Percentiles rank a stretch among this genome's conserved stretches.
Conservation (phyloP, 768 basidiomycete genomes). For the Mycena venus region DNA sequence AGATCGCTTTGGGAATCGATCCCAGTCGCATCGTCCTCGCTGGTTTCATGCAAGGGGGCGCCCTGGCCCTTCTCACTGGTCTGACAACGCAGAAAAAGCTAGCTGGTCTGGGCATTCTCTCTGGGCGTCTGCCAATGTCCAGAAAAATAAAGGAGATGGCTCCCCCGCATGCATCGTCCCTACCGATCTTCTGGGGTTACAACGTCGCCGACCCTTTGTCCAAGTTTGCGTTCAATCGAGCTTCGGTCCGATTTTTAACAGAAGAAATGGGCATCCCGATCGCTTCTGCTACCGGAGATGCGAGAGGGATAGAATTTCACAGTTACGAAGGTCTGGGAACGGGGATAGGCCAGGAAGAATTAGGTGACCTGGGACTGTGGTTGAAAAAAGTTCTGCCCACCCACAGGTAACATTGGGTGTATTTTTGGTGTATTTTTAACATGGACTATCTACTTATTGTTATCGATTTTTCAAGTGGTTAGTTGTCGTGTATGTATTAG, state of each 20-base stretch:
- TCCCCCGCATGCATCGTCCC: conserved; percentile 23
- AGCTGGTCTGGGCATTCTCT: conserved; percentile 55
- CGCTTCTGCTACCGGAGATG: conserved; percentile 6
- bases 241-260: conserved; percentile 2
- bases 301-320: conserved; percentile 5
- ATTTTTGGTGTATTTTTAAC: too few relatives aligned
- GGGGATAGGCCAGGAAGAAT: conserved; percentile 6
- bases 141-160: conserved; percentile 47
- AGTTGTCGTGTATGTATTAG: too few relatives aligned
- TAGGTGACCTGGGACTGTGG: conserved; percentile 31
- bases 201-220: conserved; percentile 12
- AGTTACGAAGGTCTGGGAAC: conserved; percentile 15
- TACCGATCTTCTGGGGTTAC: conserved; percentile 38
- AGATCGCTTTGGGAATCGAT: conserved; percentile 56
- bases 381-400: conserved; percentile 32
- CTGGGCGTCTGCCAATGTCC: conserved; percentile 58
- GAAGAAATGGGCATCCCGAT: conserved; percentile 4
- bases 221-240: not conserved
- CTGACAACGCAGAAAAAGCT: conserved; percentile 51
- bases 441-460: too few relatives aligned
- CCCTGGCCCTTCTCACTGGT: conserved; percentile 56
- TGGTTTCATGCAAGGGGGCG: conserved; percentile 63
- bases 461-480: too few relatives aligned
- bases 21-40: conserved; percentile 59
- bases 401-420: too few relatives aligned